Base-by-base conservation (phyloP, 1,284 basidiomycete genomes). In the Phellopilus nigrolimitatus region DNA sequence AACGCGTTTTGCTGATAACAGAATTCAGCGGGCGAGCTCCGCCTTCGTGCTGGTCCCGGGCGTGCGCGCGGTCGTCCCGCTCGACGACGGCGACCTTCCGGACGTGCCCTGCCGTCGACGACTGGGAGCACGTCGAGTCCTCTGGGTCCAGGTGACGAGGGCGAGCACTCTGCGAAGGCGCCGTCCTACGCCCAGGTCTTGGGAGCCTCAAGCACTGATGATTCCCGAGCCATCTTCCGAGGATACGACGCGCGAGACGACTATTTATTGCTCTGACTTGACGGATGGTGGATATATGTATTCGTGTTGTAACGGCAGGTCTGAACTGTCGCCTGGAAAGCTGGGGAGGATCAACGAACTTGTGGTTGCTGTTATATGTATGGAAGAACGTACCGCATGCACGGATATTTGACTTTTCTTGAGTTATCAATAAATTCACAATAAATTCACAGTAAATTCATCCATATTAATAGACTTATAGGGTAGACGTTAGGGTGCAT, bases 61-160 rank as follows among this genome's bases (percentile, higher is more conserved):
- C 24, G 41, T 55, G 13, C 48, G 49, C n/a, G 24, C 48, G 4
- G 53, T 55, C 25, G 28, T 55, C 33, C 43, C 45, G 12, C 53
- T 55, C 21, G 53, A 55, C 17, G 53, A 55, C n/a, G 42, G 31
- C 27, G 53, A 54, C 33, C 25, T 42, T 30, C 44, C 8, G 25
- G 17, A 46, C n/a, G 28, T 25, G 31, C 10, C 39, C 38, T 15
- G 33, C 12, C 4, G 30, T 43, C 31, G 53, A 54, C 15, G 53
- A 54, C 9, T 54, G 53, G 53, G 53, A 54, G 34, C 53, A 54
- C 41, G 28, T 54, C 24, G 41, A 44, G 24, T 50, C 48, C 28
- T 34, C 51, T 19, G 24, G 39, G 21, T 49, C 47, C 13, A 47
- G 53, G n/a, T 22, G 53, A 54, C 21, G 53, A 54, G 17, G 53